Base-by-base conservation (phyloP, 1,284 basidiomycete species). In the Peniophora sp. region DNA sequence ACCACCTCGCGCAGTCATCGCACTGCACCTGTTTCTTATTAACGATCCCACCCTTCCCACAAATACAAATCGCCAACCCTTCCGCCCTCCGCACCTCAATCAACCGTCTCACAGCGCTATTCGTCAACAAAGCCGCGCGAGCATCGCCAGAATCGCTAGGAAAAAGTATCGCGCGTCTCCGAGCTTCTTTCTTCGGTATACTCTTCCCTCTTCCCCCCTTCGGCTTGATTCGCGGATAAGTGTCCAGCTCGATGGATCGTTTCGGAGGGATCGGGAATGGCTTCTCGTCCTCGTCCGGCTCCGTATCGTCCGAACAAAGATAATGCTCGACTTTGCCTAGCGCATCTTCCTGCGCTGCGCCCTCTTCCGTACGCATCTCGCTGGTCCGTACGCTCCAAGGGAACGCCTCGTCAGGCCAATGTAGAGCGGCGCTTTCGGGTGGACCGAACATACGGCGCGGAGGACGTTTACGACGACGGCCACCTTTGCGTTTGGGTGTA, bases 361-460 rank as follows among this genome's bases (percentile, higher is more conserved):
- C 76, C 23, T 71, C 69, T 47, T 70, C 57, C 43, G 79, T 76
- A 17, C 69, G 67, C 38, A 75, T 71, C 61, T 83, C 77, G 55
- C 78, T 73, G 17, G 66, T 68, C 49, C 81, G 70, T 55, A 83
- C 60, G 48, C 75, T 72, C 88, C 88, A 91, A 16, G 88, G 88
- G 58, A 89, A 88, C 60, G 80, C 78, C 12, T 70, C 56, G 59
- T 91, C 88, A 8, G 82, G 79, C 88, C 88, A 91, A 61, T 85
- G 82, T 9, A 86, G 84, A 50, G 66, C 73, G n/a, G 48, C 20
- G 22, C n/a, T 12, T 8, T 20, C 51, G 2, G 55, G 50, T 16
- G 54, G 41, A 2, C 38, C 55, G 1, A 45, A 36, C 2, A 43
- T 47, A 24, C 54, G 49, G 9, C 50, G 41, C 38, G 38, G 38